Evolutionary conservation across 306 rosid species (phyloP).

Genomic region (Citrullus mucosospermus): DNA sequence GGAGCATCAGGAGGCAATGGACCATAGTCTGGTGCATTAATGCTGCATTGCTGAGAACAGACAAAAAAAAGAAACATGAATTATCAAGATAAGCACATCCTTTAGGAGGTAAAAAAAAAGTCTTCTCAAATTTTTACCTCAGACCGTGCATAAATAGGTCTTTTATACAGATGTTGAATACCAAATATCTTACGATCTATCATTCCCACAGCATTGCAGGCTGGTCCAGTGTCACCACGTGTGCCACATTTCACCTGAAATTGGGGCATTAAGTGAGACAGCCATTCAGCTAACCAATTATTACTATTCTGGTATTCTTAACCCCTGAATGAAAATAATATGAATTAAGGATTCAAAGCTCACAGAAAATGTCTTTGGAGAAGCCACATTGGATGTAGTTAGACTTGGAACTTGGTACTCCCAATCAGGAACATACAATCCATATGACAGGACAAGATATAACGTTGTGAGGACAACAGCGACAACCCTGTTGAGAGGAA

Average conservation of each 20-base stretch:
- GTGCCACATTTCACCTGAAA: slow-evolving; percentile 81
- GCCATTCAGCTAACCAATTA: slow-evolving; percentile 5
- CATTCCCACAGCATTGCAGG: slow-evolving; percentile 83
- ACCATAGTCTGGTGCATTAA: slow-evolving; percentile 70
- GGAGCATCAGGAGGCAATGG: slow-evolving; percentile 87
- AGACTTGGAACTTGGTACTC: slow-evolving; percentile 48
- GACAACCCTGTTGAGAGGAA: slow-evolving; percentile 31
- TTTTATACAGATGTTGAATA: slow-evolving; percentile 47
- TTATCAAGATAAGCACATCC: background rate
- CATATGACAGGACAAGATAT: slow-evolving; percentile 48
- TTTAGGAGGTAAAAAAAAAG: background rate
- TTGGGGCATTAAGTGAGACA: background rate
- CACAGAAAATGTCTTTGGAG: slow-evolving; percentile 50
- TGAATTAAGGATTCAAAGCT: slow-evolving; percentile 16
- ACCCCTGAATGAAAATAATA: background rate
- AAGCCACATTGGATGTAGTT: slow-evolving; percentile 19
- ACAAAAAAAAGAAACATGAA: background rate
- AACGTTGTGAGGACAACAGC: slow-evolving; percentile 40
- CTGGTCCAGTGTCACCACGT: slow-evolving; percentile 70
- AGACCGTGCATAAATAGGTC: slow-evolving; percentile 63
- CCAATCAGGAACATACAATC: slow-evolving; percentile 87
- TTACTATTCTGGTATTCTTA: background rate
- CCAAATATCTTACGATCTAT: slow-evolving; percentile 74
- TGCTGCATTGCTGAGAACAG: slow-evolving; percentile 64
- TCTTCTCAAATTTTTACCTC: slow-evolving; percentile 20